Percentiles rank a stretch among this genome's conserved stretches.
These are phyloP conservation scores for Axilococcus clingmanii DNA, from an alignment of 139 green algal genomes.

Conservation along the genomic window DNA sequence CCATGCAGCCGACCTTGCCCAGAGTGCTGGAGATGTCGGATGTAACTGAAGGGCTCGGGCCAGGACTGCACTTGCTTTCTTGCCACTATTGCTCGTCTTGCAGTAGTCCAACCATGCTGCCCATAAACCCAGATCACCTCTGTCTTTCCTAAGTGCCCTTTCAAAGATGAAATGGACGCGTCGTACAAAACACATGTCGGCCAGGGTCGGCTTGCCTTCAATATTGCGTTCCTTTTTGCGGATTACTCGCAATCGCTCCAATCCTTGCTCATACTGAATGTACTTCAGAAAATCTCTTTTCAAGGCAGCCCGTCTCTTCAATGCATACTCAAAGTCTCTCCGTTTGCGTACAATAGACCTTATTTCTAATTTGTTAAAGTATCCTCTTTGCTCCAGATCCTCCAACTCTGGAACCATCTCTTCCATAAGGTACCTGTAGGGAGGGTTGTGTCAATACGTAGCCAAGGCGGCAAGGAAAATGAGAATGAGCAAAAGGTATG, in stretches of 20 bases:
- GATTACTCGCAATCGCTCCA: slow-evolving; percentile 62
- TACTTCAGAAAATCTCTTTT: slow-evolving; percentile 75
- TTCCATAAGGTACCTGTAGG: too few relatives aligned
- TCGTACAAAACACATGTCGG: slow-evolving; percentile 55
- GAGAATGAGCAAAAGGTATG: too few relatives aligned
- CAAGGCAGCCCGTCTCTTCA: slow-evolving; percentile 62
- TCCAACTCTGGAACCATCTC: slow-evolving; percentile 93
- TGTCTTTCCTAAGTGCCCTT: slow-evolving; percentile 76
- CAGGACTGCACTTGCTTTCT: slow-evolving; percentile 55
- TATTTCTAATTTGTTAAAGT: slow-evolving; percentile 76
- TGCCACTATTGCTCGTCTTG: slow-evolving; percentile 37
- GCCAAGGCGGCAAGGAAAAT: too few relatives aligned
- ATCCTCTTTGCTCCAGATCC: slow-evolving; percentile 71
- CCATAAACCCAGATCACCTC: slow-evolving; percentile 79
- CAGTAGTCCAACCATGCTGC: slow-evolving; percentile 73
- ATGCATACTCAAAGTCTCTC: slow-evolving; percentile 77
- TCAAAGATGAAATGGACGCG: slow-evolving; percentile 87
- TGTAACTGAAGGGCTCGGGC: slow-evolving; percentile 79
- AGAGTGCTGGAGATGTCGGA: slow-evolving; percentile 63
- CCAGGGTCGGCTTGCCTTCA: slow-evolving; percentile 41
- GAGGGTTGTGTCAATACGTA: too few relatives aligned
- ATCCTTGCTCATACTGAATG: slow-evolving; percentile 65
- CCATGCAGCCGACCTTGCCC: slow-evolving; percentile 79
- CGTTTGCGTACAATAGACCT: slow-evolving; percentile 64
- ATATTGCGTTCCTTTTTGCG: slow-evolving; percentile 33